Conservation (phyloP, 2,329 filamentous ascomycete species). For the Alternaria sp. region DNA sequence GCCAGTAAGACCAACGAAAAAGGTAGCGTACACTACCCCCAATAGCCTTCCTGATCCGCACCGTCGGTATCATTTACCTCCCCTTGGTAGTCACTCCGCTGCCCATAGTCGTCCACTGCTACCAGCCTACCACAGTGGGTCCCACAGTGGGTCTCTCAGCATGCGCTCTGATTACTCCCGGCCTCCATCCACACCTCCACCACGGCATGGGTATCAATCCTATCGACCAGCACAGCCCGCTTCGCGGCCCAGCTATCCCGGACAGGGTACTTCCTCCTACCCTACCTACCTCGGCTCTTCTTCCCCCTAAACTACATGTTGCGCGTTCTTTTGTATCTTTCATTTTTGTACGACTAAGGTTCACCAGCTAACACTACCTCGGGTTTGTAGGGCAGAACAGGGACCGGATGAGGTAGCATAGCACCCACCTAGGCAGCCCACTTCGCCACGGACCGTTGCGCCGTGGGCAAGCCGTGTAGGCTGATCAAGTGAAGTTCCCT, state of each 20-base stretch:
- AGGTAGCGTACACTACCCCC: slow-evolving; percentile 54
- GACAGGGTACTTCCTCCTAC: slow-evolving; percentile 38
- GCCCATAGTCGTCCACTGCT: slow-evolving; percentile 30
- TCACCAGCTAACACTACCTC: slow-evolving; percentile 32
- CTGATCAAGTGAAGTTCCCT: slow-evolving; percentile 14
- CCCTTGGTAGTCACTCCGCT: slow-evolving; percentile 21
- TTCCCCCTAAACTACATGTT: slow-evolving; percentile 35
- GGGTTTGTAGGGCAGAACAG: slow-evolving; percentile 30
- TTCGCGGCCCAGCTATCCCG: slow-evolving; percentile 31
- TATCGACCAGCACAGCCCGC: slow-evolving; percentile 36
- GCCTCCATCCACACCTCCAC: slow-evolving; percentile 34
- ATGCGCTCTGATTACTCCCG: slow-evolving; percentile 30
- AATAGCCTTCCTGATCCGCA: slow-evolving; percentile 46
- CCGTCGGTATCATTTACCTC: slow-evolving; percentile 42
- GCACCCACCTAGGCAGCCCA: slow-evolving; percentile 5
- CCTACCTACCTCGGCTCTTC: slow-evolving; percentile 38
- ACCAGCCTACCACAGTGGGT: slow-evolving; percentile 23
- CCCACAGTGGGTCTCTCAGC: slow-evolving; percentile 25
- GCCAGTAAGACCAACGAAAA: slow-evolving; percentile 49
- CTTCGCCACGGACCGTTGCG: neutral
- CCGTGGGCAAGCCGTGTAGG: neutral
- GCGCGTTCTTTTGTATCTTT: slow-evolving; percentile 20
- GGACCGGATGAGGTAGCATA: slow-evolving; percentile 42
- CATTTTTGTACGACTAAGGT: slow-evolving; percentile 26
- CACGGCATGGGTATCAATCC: slow-evolving; percentile 22